Evolutionary conservation across 441 rosid genomes (phyloP), one percentile per base, ranked within the genome.

Genomic region (Codiaeum variegatum): DNA sequence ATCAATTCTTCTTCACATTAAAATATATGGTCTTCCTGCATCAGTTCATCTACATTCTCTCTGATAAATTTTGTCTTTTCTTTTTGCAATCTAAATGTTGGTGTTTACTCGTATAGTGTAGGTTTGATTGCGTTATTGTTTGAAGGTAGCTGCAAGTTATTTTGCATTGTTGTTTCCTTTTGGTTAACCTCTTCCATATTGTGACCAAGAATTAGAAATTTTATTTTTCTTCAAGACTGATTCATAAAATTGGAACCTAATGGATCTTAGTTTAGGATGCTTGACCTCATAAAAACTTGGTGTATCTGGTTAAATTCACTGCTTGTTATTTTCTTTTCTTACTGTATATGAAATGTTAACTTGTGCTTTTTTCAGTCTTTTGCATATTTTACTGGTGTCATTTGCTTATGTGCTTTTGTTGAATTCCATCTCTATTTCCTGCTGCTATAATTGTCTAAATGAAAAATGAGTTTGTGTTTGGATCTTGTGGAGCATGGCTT

Each of bases 391-490:
- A 54, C 29, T 54, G 46, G 34, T 54, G n/a, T 36, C 31, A 56
- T 54, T 54, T 38, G 31, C 72, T 42, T 58, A 29, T n/a, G 38
- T 42, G 29, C 42, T 70, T 70, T 46, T 12, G 29, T 28, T 58
- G 64, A 21, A 58, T 58, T 70, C 24, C 31, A 69, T 44, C 29
- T 52, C 42, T 28, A 12, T 56, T 11, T 8, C 38, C 55, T 44
- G 19, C 73, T 28, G 16, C 10, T 58, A 31, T 9, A 28, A 59
- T 59, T 32, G 44, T 68, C 26, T 15, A 54, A 51, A n/a, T 46
- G 28, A 38, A 23, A 42, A 26, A 10, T 26, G 16, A 40, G 32
- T 38, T 38, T 16, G n/a, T 13, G 19, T 16, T 46, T 46, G 51
- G 51, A 46, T 18, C n/a, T 46, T 46, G 51, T 15, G 18, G 51